These are phyloP conservation scores for Hevea brasiliensis DNA, from an alignment of 345 rosid genomes.

Conservation along the genomic window DNA sequence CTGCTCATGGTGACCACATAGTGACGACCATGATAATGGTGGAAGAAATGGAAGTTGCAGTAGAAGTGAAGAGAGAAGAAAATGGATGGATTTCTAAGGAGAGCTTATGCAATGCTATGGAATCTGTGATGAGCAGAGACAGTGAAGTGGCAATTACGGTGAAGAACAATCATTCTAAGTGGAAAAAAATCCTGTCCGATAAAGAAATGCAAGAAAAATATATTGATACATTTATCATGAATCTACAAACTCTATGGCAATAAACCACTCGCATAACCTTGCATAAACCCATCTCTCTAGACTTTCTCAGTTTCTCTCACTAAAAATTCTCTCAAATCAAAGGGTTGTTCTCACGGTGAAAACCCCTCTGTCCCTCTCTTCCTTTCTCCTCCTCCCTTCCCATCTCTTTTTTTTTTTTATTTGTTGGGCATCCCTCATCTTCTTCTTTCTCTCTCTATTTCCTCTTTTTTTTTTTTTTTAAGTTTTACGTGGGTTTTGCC, in stretches of 20 bases:
- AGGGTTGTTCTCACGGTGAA: no score
- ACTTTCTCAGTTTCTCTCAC: no score
- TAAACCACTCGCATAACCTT: no score
- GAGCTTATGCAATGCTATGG: constrained; percentile 27
- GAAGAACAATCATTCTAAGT: constrained; percentile 26
- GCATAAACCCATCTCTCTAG: no score
- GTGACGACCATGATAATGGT: constrained; percentile 54
- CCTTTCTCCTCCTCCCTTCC: no score
- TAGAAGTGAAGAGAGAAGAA: constrained; percentile 53
- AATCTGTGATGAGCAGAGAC: constrained; percentile 35
- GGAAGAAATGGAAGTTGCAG: constrained; percentile 53
- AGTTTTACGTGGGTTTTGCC: no score
- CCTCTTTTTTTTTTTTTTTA: no score
- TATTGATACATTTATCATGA: constrained; percentile 6
- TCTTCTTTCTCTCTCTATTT: no score
- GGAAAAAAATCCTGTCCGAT: constrained; percentile 14
- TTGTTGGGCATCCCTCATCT: no score
- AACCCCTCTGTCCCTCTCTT: no score
- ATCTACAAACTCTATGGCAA: neutral
- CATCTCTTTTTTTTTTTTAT: no score
- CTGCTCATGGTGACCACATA: constrained; percentile 63
- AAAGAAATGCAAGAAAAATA: constrained; percentile 7
- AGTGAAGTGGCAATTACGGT: constrained; percentile 17
- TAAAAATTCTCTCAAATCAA: no score
- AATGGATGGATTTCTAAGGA: constrained; percentile 38